These are phyloP conservation scores for Stachybotrys echinatus DNA, from an alignment of 2,329 filamentous ascomycete genomes.

Conservation along the genomic window DNA sequence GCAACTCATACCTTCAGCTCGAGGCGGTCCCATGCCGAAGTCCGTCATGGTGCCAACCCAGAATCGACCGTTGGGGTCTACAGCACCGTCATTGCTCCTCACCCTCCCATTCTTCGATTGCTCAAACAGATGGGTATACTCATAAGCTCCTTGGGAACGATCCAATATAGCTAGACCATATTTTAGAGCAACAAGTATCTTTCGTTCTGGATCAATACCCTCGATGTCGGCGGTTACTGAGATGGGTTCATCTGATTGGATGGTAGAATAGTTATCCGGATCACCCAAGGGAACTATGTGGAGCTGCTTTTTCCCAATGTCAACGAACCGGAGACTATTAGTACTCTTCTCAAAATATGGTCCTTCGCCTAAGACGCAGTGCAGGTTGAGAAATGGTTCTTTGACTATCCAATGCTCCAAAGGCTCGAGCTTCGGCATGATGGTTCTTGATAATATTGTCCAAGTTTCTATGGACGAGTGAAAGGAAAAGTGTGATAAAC, in stretches of 20 bases:
- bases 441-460: too few relatives aligned
- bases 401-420: too few relatives aligned
- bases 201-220: background rate
- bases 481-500: too few relatives aligned
- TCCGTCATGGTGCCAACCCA: background rate
- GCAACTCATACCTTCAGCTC: background rate
- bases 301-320: background rate
- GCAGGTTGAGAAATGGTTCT: too few relatives aligned
- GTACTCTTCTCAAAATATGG: too few relatives aligned
- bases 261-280: background rate
- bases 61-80: background rate
- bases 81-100: background rate
- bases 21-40: background rate
- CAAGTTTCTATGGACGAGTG: too few relatives aligned
- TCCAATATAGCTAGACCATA: background rate
- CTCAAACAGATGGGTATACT: background rate
- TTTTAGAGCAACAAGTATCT: background rate
- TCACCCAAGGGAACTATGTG: background rate
- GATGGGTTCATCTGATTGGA: background rate
- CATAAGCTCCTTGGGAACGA: background rate
- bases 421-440: too few relatives aligned
- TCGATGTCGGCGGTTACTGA: background rate
- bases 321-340: background rate
- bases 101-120: background rate
- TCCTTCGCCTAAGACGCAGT: too few relatives aligned